These are phyloP conservation scores for Hirsutella rhossiliensis DNA, from an alignment of 2,329 filamentous ascomycete genomes.

Conservation along the genomic window DNA sequence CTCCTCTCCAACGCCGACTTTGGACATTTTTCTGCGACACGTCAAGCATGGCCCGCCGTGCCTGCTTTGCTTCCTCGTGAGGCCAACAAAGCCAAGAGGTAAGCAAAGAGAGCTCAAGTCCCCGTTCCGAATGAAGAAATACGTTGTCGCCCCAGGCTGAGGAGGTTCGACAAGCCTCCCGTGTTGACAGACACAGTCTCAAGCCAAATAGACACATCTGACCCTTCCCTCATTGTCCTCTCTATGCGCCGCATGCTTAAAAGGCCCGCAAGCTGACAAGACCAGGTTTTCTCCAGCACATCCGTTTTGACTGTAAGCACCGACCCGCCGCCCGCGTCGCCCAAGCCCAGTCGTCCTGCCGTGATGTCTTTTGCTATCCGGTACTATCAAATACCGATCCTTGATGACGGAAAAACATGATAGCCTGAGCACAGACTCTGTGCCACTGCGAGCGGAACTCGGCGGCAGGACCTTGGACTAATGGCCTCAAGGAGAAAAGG, in stretches of 20 bases:
- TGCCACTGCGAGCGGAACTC: not conserved
- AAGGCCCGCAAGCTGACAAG: not conserved
- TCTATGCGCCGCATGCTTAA: not conserved
- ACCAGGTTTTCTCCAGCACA: not conserved
- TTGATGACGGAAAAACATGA: slow-evolving; percentile 24
- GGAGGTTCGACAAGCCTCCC: slow-evolving; percentile 33
- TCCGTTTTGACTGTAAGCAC: slow-evolving; percentile 4
- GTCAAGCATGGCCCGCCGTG: no score
- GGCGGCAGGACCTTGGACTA: not conserved
- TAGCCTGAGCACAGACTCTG: slow-evolving; percentile 14
- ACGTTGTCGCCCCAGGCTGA: slow-evolving; percentile 39
- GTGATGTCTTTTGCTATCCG: slow-evolving; percentile 26
- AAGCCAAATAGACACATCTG: slow-evolving; percentile 44
- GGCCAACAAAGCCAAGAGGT: no score
- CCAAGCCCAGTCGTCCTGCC: slow-evolving; percentile 7
- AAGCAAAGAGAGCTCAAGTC: no score
- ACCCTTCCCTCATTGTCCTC: slow-evolving; percentile 9
- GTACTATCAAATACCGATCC: slow-evolving; percentile 35
- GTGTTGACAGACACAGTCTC: slow-evolving; percentile 40
- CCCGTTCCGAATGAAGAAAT: slow-evolving; percentile 21
- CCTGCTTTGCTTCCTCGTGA: no score
- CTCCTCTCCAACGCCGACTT: no score
- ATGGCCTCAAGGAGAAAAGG: not conserved
- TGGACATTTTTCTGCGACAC: no score
- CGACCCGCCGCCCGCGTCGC: not conserved